Evolutionary conservation across 352 stramenopile species (phyloP).

Genomic region (Phytophthora hibernalis): DNA sequence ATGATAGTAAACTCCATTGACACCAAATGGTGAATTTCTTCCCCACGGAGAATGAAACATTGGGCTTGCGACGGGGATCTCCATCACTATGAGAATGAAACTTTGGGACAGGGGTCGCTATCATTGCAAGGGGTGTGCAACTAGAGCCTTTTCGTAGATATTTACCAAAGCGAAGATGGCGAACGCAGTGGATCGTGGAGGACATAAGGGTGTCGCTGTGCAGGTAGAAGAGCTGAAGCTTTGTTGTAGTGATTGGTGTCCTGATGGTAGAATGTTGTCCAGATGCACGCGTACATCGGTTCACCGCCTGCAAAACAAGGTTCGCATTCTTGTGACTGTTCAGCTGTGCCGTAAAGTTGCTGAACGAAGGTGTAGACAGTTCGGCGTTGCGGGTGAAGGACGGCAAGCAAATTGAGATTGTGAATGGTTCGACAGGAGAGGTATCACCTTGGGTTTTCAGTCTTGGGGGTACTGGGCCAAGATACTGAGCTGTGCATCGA

Average conservation of each 20-base stretch:
- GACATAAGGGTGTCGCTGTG: slow-evolving; percentile 25
- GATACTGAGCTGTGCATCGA: not conserved
- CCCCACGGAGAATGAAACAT: too few species aligned
- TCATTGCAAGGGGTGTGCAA: slow-evolving; percentile 2
- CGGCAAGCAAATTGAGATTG: slow-evolving; percentile 48
- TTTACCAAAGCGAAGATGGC: slow-evolving; percentile 3
- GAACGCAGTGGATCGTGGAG: not conserved
- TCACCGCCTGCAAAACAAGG: slow-evolving; percentile 29
- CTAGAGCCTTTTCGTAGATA: slow-evolving; percentile 17
- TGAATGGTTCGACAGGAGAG: slow-evolving; percentile 35
- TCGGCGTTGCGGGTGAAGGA: slow-evolving; percentile 55
- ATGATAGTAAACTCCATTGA: not conserved
- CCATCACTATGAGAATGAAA: too few species aligned
- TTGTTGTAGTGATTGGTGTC: not conserved
- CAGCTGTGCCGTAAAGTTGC: not conserved
- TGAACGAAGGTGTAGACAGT: slow-evolving; percentile 26
- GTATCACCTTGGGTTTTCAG: slow-evolving; percentile 21
- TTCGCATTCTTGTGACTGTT: not conserved
- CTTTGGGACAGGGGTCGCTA: not conserved
- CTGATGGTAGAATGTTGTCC: not conserved
- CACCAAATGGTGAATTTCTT: not conserved
- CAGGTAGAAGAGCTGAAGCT: slow-evolving; percentile 15
- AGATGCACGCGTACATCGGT: slow-evolving; percentile 43
- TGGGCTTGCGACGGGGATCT: slow-evolving; percentile 10
- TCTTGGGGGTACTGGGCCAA: too few species aligned